Base-by-base conservation (phyloP, 1,284 basidiomycete genomes). In the Vanrija sp. region DNA sequence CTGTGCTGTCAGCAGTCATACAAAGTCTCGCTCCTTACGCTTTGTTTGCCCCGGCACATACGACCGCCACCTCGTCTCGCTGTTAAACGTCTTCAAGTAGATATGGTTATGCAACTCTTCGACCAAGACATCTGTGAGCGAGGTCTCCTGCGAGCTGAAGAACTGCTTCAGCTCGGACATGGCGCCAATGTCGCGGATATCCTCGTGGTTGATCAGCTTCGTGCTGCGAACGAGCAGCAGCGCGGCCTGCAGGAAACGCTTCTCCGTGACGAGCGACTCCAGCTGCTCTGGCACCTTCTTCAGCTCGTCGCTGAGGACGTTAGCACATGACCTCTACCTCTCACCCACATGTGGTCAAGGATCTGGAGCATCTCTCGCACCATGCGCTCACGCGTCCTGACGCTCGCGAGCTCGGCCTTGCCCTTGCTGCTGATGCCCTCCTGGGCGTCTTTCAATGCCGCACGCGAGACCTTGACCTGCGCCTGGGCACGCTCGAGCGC, bases 41-140 rank as follows among this genome's bases (percentile, higher is more conserved):
- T 74, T 52, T 85, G 82, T 25, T 73, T 97, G 94, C 47, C 89
- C 89, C 0, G 87, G 85, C 9, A 81, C 78, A 74, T 97, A 98
- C 0, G 87, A 78, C 25, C 84, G 81, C 96, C 96, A 99, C 45
- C 95, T 84, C 9, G 85, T 83, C 64, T 98, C 95, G 71, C 89
- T 95, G 85, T 93, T 97, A 74, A 92, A 94, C 7, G 88, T 91
- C 72, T 96, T 98, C 56, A 99, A 83, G 75, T 98, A 99, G n/a
- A 99, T 78, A 74, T 98, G 96, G 66, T 87, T 93, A 72, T 98
- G 94, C 23, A 99, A 81, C 71, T 99, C 96, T 64, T 99, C 96
- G 16, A 96, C 81, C 51, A 98, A 78, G 55, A 98, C 96, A 62
- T 99, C 94, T 50, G 88, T 83, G 45, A 97, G 77, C 10, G 89